Evolutionary conservation across 179 eudicot species (phyloP), one percentile per base, ranked within the genome.

Genomic region (Pouteria campechiana): DNA sequence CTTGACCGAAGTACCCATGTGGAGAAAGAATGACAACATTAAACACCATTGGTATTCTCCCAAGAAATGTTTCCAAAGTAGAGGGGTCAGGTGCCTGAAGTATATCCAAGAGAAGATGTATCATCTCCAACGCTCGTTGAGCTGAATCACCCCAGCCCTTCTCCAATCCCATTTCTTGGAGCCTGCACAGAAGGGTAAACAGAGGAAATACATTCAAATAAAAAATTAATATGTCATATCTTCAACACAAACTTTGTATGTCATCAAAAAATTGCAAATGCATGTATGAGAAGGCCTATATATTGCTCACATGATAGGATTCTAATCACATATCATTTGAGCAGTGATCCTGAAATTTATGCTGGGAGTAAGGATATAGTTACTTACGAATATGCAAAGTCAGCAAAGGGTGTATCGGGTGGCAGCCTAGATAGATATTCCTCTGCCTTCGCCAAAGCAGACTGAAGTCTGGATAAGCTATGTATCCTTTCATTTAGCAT

Each of bases 11-110:
- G 68, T 79, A 83, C 30, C 94, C 94, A 54, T 83, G 94, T 22
- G 58, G 4, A 5, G 94, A 83, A 41, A 83, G 63, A 41, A 83
- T 76, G 60, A 71, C 94, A 32, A 83, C 89, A 43, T 76, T 76
- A 54, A 83, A 83, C 57, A 83, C 89, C 94, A 83, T 79, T 0
- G 89, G 94, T 27, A 79, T 59, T 78, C 82, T 68, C 52, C 84
- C 89, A 38, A 83, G 89, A 54, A 83, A 83, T 12, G 64, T 73
- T 65, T 83, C 94, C 11, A 83, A 57, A 23, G 63, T 55, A 33
- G 85, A 43, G n/a, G 94, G 82, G 62, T 83, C 94, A 8, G 94
- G 94, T 54, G 94, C 94, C 54, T 83, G 89, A 33, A 83, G 81
- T 45, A 76, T 79, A 36, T 83, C 94, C 17, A 62, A 64, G 23